Percentiles rank a stretch among this genome's conserved stretches.
Evolutionary conservation across 2,329 filamentous ascomycete species (phyloP).

Genomic region (Didymella glomerata): DNA sequence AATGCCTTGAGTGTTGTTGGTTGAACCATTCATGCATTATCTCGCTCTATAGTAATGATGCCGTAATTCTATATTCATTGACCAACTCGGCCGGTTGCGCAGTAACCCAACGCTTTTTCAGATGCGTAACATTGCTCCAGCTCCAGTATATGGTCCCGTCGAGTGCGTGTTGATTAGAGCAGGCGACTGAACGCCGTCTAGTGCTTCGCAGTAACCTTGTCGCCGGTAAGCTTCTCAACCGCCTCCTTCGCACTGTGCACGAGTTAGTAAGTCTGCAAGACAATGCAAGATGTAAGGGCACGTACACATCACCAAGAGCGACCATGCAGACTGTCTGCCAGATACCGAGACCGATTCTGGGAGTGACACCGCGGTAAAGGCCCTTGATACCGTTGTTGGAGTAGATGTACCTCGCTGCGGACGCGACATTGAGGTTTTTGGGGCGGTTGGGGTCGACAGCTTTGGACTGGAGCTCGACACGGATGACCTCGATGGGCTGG

Average conservation of each 20-base stretch:
- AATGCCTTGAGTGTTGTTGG: neutral
- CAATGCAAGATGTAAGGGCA: slow-evolving; percentile 35
- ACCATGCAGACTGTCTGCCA: slow-evolving; percentile 99
- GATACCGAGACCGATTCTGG: slow-evolving; percentile 91
- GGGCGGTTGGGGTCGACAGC: slow-evolving; percentile 96
- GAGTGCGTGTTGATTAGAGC: slow-evolving; percentile 9
- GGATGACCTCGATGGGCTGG: slow-evolving; percentile 99
- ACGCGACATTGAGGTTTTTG: slow-evolving; percentile 98
- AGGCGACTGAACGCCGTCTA: slow-evolving; percentile 52
- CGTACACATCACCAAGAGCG: slow-evolving; percentile 95
- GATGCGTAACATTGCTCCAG: slow-evolving; percentile 1
- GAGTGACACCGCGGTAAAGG: slow-evolving; percentile 93
- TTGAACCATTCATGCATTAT: slow-evolving; percentile 19
- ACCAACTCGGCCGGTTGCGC: slow-evolving; percentile 6
- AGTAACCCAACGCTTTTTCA: slow-evolving; percentile 11
- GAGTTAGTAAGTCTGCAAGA: slow-evolving; percentile 32
- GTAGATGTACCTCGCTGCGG: slow-evolving; percentile 86
- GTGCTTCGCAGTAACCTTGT: slow-evolving; percentile 70
- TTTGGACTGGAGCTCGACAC: slow-evolving; percentile 99
- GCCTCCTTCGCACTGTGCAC: slow-evolving; percentile 67
- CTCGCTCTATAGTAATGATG: slow-evolving; percentile 15
- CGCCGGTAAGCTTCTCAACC: slow-evolving; percentile 71
- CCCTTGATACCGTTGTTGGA: slow-evolving; percentile 85
- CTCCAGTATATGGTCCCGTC: neutral
- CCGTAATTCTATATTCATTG: slow-evolving; percentile 15